These are phyloP conservation scores for Linaria vulgaris DNA, from an alignment of 257 asterid genomes.

Conservation along the genomic window DNA sequence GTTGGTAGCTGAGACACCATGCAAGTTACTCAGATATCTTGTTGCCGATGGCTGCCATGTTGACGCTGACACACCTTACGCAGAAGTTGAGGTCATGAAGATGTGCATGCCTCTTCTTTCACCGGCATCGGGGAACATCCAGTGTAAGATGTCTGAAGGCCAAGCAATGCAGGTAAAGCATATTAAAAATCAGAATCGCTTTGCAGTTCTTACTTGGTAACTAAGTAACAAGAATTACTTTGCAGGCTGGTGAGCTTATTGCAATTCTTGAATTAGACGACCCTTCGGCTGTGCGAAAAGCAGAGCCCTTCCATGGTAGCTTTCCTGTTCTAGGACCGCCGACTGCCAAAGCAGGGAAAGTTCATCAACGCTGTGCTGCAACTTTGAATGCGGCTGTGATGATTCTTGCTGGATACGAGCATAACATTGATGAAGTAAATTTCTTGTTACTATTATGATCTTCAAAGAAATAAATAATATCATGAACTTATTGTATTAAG, in stretches of 20 bases:
- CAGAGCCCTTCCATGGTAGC: constrained; percentile 89
- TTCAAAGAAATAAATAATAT: constrained; percentile 2
- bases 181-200: constrained; percentile 13
- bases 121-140: constrained; percentile 92
- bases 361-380: constrained; percentile 98
- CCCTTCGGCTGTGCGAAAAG: constrained; percentile 98
- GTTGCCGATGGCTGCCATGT: constrained; percentile 76
- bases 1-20: constrained; percentile 95
- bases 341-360: constrained; percentile 93
- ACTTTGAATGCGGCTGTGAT: constrained; percentile 88
- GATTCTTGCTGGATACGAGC: constrained; percentile 99
- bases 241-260: constrained; percentile 94
- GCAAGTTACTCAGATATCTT: constrained; percentile 83
- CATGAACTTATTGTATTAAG: not conserved
- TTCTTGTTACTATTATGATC: constrained; percentile 27
- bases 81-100: constrained; percentile 99
- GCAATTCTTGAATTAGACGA: constrained; percentile 96
- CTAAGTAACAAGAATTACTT: constrained; percentile 15
- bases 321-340: constrained; percentile 95
- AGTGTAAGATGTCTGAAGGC: constrained; percentile 86
- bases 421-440: constrained; percentile 82
- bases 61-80: constrained; percentile 92
- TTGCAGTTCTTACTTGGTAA: constrained; percentile 22
- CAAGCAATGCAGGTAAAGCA: constrained; percentile 97
- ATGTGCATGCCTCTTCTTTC: constrained; percentile 99